phyloP scores from a whole-genome alignment of 169 alveolate species.

The Eimeria praecox region DNA sequence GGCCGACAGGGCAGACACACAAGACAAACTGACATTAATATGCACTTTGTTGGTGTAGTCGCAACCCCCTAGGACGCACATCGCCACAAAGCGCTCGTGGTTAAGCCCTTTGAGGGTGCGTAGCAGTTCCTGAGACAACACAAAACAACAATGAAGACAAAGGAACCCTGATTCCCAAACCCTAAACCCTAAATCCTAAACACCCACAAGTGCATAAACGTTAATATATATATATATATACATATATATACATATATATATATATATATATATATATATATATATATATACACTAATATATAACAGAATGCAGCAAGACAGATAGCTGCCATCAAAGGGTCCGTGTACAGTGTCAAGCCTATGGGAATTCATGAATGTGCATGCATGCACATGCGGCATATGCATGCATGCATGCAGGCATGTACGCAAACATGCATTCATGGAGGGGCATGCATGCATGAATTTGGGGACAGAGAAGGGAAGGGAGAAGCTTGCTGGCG shows the following conservation, averaged over 20 bases:
- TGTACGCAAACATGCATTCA: neutral
- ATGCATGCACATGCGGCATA: neutral
- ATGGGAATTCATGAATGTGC: neutral
- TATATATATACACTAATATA: neutral
- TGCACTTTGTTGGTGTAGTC: slow-evolving; percentile 82
- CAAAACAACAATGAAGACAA: too few species aligned
- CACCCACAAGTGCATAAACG: neutral
- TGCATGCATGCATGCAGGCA: neutral
- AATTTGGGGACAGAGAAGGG: neutral
- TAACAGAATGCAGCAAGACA: too few species aligned
- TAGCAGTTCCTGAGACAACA: slow-evolving; percentile 55
- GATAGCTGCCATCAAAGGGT: neutral
- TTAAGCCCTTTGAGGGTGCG: slow-evolving; percentile 32
- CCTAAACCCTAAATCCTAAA: neutral
- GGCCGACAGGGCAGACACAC: neutral
- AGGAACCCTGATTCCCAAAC: too few species aligned
- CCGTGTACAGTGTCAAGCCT: neutral
- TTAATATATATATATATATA: neutral
- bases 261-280: neutral
- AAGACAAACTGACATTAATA: slow-evolving; percentile 60
- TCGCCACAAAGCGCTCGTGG: slow-evolving; percentile 75
- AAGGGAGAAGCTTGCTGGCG: neutral
- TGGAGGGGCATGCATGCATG: neutral
- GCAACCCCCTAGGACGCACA: slow-evolving; percentile 84
- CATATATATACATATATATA: neutral